A percentile compares a stretch with the other conserved stretches of the same genome.
Evolutionary conservation across 2,329 filamentous ascomycete genomes (phyloP).

Genomic region (Epichloe sp.): DNA sequence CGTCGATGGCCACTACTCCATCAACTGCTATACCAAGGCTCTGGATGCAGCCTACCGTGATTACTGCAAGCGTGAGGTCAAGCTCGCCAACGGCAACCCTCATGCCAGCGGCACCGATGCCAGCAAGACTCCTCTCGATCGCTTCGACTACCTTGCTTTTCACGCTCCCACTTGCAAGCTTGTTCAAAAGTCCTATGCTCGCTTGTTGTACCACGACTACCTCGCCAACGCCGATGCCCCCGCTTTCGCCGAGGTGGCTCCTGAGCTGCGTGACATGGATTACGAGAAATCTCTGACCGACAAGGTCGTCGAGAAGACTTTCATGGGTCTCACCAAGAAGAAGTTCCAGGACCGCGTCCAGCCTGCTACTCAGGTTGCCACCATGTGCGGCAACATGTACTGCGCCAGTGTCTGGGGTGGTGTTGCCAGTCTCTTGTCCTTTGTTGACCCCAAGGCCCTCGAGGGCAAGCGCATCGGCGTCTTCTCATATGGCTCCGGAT

Average conservation of each 20-base stretch:
- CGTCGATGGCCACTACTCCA: slow-evolving; percentile 72
- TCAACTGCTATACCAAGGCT: slow-evolving; percentile 70
- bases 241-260: slow-evolving; percentile 60
- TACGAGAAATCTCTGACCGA: slow-evolving; percentile 69
- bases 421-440: slow-evolving; percentile 54
- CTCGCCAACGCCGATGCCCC: slow-evolving; percentile 53
- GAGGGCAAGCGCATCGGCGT: slow-evolving; percentile 61
- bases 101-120: slow-evolving; percentile 32
- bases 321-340: slow-evolving; percentile 76
- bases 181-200: slow-evolving; percentile 72
- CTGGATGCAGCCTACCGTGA: slow-evolving; percentile 72
- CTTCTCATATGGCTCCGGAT: slow-evolving; percentile 69
- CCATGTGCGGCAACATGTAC: slow-evolving; percentile 61
- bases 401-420: slow-evolving; percentile 64
- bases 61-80: slow-evolving; percentile 61
- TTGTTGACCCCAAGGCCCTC: slow-evolving; percentile 48
- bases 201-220: slow-evolving; percentile 78
- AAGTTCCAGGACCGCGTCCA: slow-evolving; percentile 65
- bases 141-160: slow-evolving; percentile 75
- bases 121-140: slow-evolving; percentile 54
- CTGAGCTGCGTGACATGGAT: slow-evolving; percentile 64
- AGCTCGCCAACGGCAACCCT: slow-evolving; percentile 40
- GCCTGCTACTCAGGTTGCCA: slow-evolving; percentile 62
- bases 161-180: slow-evolving; percentile 81
- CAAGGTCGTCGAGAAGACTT: slow-evolving; percentile 76